Evolutionary conservation across 192 early-diverging fungal genomes (phyloP).

Genomic region (Rhizophlyctis rosea): DNA sequence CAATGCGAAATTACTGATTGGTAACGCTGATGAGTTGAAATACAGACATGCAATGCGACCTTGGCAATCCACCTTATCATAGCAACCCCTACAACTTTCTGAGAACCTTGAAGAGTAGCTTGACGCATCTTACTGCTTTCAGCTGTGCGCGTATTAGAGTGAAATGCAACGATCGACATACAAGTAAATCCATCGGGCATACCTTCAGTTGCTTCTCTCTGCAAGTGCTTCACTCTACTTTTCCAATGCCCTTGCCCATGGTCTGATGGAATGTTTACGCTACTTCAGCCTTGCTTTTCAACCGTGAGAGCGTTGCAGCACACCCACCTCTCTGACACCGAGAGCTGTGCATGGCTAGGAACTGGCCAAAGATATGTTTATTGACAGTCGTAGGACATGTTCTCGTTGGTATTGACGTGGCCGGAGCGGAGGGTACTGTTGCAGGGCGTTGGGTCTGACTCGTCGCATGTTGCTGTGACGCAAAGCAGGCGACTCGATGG

Average conservation of each 20-base stretch:
- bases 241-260: constrained; percentile 25
- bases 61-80: constrained; percentile 28
- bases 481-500: too few species aligned
- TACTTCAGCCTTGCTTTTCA: too few species aligned
- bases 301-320: too few species aligned
- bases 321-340: too few species aligned
- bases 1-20: constrained; percentile 41
- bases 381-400: too few species aligned
- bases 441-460: too few species aligned
- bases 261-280: too few species aligned
- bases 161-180: background rate
- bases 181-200: background rate
- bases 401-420: too few species aligned
- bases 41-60: background rate
- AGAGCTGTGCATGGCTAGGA: too few species aligned
- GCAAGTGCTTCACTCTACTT: constrained; percentile 25
- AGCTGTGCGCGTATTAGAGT: background rate
- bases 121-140: constrained; percentile 26
- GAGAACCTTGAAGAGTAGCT: constrained; percentile 41
- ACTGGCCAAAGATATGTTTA: too few species aligned
- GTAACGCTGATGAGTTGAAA: background rate
- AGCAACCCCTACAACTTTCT: constrained; percentile 53
- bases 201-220: constrained; percentile 35
- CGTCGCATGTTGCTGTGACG: too few species aligned
- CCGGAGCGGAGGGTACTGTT: too few species aligned